Base-by-base conservation (phyloP, 2,329 filamentous ascomycete genomes). In the Penicillium rolfsii region DNA sequence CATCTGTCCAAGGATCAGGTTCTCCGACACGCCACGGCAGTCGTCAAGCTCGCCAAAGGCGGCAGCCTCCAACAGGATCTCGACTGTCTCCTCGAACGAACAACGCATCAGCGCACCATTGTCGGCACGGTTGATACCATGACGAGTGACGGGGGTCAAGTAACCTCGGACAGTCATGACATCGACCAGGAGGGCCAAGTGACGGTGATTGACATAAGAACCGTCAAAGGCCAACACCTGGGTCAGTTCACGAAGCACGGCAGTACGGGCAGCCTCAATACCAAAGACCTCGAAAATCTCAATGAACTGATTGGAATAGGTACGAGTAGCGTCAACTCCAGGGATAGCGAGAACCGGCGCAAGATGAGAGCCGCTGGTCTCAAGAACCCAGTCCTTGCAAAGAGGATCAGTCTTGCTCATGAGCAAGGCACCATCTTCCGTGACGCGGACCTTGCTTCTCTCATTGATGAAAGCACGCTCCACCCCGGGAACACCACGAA, bases 21-120 rank as follows among this genome's bases (percentile, higher is more conserved):
- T 99, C 81, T 99, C 95, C 16, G 95, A 98, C 54, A 99, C 94
- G 84, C 95, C 95, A 62, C 93, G 91, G 81, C 96, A 99, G 78
- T 99, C 95, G 74, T 99, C 95, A 35, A 99, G 85, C 78, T 99
- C 95, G 75, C 95, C 95, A 54, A 91, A 91, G 16, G 93, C 92
- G 26, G 95, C 95, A 63, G 95, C 96, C 75, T 99, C 95, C 22
- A 99, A 87, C 56, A 99, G 83, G 82, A 99, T 99, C 75, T 99
- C 96, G 43, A 99, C 95, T 0, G 95, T 99, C 78, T 99, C 96
- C 80, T 99, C 95, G 80, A 99, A 99, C 1, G 95, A 99, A 84
- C 96, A 99, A 77, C 95, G 90, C 95, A 99, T 99, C 71, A 99
- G 84, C 9, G 95, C 96, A 82, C 95, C 95, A 64, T 96, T 99